Percentiles rank a stretch among this genome's conserved stretches.
These are phyloP conservation scores for Leccinum subrobustum DNA, from an alignment of 1,284 basidiomycete species.

Conservation along the genomic window DNA sequence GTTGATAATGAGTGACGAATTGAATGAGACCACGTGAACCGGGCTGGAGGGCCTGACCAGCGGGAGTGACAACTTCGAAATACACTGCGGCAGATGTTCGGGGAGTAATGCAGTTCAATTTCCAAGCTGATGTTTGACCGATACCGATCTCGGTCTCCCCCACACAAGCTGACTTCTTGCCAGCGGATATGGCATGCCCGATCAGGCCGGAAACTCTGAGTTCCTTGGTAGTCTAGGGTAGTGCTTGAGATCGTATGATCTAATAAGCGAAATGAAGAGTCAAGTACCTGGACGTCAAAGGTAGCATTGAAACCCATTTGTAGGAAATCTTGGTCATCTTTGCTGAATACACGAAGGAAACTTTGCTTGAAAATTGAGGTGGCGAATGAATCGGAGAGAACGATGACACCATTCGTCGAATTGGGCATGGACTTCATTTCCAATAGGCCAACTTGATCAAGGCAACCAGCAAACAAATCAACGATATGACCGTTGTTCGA, in stretches of 20 bases:
- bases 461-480: conserved; percentile 95
- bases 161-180: conserved; percentile 95
- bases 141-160: conserved; percentile 99
- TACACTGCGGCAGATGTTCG: conserved; percentile 91
- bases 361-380: conserved; percentile 99
- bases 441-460: conserved; percentile 96
- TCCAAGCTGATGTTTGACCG: conserved; percentile 99
- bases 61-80: conserved; percentile 99
- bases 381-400: conserved; percentile 95
- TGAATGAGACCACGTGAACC: conserved; percentile 96
- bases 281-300: conserved; percentile 88
- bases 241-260: conserved; percentile 2
- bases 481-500: conserved; percentile 95
- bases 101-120: conserved; percentile 89
- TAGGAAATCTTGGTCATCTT: conserved; percentile 90
- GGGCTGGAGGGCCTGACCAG: conserved; percentile 89
- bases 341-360: conserved; percentile 92
- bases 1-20: conserved; percentile 99
- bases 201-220: conserved; percentile 98
- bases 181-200: conserved; percentile 95
- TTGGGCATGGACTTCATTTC: conserved; percentile 98
- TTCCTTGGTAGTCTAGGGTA: conserved; percentile 89
- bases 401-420: conserved; percentile 95
- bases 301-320: conserved; percentile 99
- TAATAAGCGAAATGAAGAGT: background rate